Base-by-base conservation (phyloP, 768 basidiomycete genomes). In the Megacollybia marginata region DNA sequence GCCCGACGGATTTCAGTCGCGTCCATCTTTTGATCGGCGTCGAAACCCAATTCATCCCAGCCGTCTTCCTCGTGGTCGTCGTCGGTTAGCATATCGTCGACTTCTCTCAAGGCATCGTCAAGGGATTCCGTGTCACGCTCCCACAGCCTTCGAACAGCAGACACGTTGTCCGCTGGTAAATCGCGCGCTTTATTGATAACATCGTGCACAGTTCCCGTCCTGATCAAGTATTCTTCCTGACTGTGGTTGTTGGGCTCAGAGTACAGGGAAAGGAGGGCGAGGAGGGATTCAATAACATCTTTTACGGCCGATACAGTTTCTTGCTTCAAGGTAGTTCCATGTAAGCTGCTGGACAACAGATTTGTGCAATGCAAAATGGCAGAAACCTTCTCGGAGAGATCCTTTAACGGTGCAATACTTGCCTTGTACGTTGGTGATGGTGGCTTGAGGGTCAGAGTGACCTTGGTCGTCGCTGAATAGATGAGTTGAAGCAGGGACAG, bases 1-100 rank as follows among this genome's bases (percentile, higher is more conserved):
- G 80, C 66, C 42, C 80, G 73, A 20, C 71, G 69, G n/a, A 79
- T 59, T 58, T 89, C 87, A 31, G 60, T 61, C 1, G 60, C 53
- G 33, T 70, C 67, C 63, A 86, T 65, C 38, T 65, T 71, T 50
- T 68, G 63, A n/a, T 59, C 65, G 5, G 75, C 62, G n/a, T 64
- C 70, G 12, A 83, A 56, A 0, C 75, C 81, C 10, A 88, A 66
- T 55, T 86, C 85, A 49, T 77, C 77, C 83, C 82, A 85, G 4
- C 82, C 84, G 58, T 80, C 78, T 42, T 65, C 62, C 5, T 66
- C 63, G 11, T 64, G 62, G 11, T 63, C 54, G 6, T 56, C 55
- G 9, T 59, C 62, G 2, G 57, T 66, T 48, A 80, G 65, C 68
- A 88, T 76, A 47, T 73, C 74, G 28, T 66, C 65, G 11, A 85